Percentiles rank a stretch among this genome's conserved stretches.
Conservation (phyloP, 177 flowering plant species). For the Vitis hybrid region DNA sequence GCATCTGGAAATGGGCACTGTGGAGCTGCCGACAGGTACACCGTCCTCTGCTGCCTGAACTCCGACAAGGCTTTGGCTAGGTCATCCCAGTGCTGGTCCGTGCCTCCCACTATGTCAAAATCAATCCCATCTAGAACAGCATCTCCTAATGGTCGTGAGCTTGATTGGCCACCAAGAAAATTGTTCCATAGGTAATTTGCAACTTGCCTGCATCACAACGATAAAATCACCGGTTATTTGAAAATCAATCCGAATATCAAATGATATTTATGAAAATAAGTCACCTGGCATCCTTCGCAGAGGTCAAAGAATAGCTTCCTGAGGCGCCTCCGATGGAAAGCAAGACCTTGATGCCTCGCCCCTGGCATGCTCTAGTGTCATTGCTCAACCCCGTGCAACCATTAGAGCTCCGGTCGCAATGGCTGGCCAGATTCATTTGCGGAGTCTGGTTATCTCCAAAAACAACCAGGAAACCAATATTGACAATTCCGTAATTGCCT, state of each 20-base stretch:
- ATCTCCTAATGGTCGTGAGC: slow-evolving; percentile 4
- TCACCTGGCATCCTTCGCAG: not conserved
- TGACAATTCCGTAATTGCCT: too few species aligned
- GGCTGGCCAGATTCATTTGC: too few species aligned
- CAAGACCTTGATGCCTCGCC: slow-evolving; percentile 10
- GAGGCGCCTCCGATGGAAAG: slow-evolving; percentile 7
- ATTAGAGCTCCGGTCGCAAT: too few species aligned
- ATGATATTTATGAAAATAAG: too few species aligned
- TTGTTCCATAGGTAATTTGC: slow-evolving; percentile 11
- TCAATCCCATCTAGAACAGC: not conserved
- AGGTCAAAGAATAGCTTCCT: slow-evolving; percentile 4
- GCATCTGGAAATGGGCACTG: slow-evolving; percentile 12
- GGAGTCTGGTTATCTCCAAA: too few species aligned
- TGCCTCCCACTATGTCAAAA: not conserved
- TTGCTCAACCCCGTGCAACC: slow-evolving; percentile 5
- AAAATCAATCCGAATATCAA: too few species aligned
- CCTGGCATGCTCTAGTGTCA: slow-evolving; percentile 6
- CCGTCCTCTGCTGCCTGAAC: not conserved
- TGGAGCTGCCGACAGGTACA: slow-evolving; percentile 10
- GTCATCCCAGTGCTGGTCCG: not conserved
- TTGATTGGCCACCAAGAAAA: slow-evolving; percentile 7
- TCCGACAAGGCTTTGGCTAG: not conserved
- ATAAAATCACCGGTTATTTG: too few species aligned
- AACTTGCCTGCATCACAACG: not conserved
- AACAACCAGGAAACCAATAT: too few species aligned